These are phyloP conservation scores for Cryptosporidium andersoni DNA, from an alignment of 169 alveolate species.

Conservation along the genomic window DNA sequence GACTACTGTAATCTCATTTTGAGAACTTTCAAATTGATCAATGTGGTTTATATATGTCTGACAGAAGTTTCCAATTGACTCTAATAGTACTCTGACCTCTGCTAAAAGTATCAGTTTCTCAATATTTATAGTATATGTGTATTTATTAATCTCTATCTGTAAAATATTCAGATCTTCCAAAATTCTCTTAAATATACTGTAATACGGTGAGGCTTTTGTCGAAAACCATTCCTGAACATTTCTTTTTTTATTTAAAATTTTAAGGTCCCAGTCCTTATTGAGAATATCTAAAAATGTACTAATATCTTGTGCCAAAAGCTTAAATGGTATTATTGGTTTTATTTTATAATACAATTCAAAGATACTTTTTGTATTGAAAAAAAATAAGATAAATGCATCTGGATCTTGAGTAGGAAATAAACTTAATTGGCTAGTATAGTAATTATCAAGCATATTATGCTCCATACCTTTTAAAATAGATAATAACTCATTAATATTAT, in stretches of 20 bases:
- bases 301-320: constrained; percentile 5
- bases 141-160: constrained; percentile 19
- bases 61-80: constrained; percentile 36
- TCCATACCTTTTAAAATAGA: constrained; percentile 11
- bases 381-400: constrained; percentile 15
- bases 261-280: constrained; percentile 42
- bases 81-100: constrained; percentile 29
- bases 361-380: constrained; percentile 30
- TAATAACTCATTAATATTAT: background rate
- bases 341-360: constrained; percentile 19
- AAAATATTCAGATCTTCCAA: constrained; percentile 18
- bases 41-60: constrained; percentile 2
- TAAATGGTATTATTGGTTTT: constrained; percentile 17
- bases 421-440: background rate
- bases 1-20: background rate
- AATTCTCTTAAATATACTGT: constrained; percentile 16
- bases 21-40: background rate
- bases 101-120: constrained; percentile 49
- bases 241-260: background rate
- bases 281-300: constrained; percentile 46
- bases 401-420: constrained; percentile 11
- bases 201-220: constrained; percentile 21
- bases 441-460: background rate
- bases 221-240: constrained; percentile 18
- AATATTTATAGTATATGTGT: constrained; percentile 11